Conservation (phyloP, 2,329 filamentous ascomycete genomes). For the Penicillium sp. region DNA sequence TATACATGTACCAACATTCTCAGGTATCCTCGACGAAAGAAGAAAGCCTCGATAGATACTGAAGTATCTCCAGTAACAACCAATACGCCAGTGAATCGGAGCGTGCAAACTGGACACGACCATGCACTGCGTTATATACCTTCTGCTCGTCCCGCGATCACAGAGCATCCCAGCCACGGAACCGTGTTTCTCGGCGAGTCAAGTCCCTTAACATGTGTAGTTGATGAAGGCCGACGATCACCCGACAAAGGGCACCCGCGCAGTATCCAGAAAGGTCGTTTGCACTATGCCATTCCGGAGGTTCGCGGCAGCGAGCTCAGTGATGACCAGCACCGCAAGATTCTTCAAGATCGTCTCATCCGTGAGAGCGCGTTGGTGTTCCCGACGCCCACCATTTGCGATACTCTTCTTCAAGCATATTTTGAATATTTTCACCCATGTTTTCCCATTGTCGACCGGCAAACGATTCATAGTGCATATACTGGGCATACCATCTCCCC, state of each 20-base stretch:
- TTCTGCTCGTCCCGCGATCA: not conserved
- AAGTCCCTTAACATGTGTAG: conserved; percentile 51
- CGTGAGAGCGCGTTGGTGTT: conserved; percentile 48
- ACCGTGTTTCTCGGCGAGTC: conserved; percentile 51
- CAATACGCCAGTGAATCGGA: not conserved
- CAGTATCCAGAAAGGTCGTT: conserved; percentile 35
- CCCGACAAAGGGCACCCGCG: conserved; percentile 31
- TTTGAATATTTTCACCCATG: conserved; percentile 59
- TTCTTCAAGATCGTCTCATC: conserved; percentile 38
- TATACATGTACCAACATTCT: conserved; percentile 1
- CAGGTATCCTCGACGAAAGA: conserved; percentile 24
- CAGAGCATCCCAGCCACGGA: conserved; percentile 17
- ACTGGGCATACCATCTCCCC: conserved; percentile 47
- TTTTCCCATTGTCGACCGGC: conserved; percentile 55
- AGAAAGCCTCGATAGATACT: conserved; percentile 7
- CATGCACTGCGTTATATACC: conserved; percentile 6
- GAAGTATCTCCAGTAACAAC: not conserved
- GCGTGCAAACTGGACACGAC: not conserved
- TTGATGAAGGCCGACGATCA: conserved; percentile 38
- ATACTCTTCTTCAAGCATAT: conserved; percentile 51
- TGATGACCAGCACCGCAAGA: conserved; percentile 28
- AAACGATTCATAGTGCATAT: conserved; percentile 43
- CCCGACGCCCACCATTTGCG: conserved; percentile 44
- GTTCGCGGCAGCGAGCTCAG: conserved; percentile 14
- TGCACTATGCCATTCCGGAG: conserved; percentile 40